Base-by-base conservation (phyloP, 768 basidiomycete species). In the Pleurotus ostreatus region DNA sequence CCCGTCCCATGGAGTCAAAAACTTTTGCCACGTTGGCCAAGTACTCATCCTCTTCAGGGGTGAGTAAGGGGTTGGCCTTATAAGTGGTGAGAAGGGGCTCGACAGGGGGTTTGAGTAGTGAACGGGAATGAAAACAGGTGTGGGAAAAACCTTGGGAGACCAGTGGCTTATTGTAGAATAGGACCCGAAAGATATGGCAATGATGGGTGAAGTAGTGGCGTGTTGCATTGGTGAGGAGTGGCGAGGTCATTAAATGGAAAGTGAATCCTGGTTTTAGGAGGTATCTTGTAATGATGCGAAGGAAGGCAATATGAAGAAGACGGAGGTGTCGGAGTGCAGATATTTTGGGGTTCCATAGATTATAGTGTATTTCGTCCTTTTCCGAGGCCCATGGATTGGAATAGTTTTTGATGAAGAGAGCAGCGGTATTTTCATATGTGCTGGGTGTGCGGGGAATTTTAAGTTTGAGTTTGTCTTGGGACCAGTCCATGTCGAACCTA, bases 11-110 rank as follows among this genome's bases (percentile, higher is more conserved):
- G 3, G 13, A 7, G 16, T 45, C 43, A 18, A 23, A 45, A 3
- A 54, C n/a, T 13, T 38, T 40, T 15, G 52, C 30, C 12, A 39
- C 26, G 23, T 38, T 20, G 16, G 40, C 40, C 9, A 55, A 23
- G 34, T 37, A 55, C 18, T 55, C 54, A 55, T 55, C 39, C 30
- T 55, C 54, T 46, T 55, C 54, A 44, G 18, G 9, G n/a, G 54
- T 45, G 20, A 55, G 20, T 15, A 55, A 20, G 22, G 22, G 43
- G 30, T 55, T 55, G 16, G 23, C 13, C 7, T 9, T 7, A 16
- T 9, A 8, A 23, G 54, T 34, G n/a, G 16, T 55, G 7, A 16
- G 7, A 12, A 18, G 4, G 1, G 16, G 16, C 15, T 54, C 22
- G 4, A 45, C 16, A 44, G 20, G 43, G 40, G 41, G 13, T 16